These are phyloP conservation scores for Pontederia crassipes DNA, from an alignment of 176 grass and related monocot species.

Conservation along the genomic window DNA sequence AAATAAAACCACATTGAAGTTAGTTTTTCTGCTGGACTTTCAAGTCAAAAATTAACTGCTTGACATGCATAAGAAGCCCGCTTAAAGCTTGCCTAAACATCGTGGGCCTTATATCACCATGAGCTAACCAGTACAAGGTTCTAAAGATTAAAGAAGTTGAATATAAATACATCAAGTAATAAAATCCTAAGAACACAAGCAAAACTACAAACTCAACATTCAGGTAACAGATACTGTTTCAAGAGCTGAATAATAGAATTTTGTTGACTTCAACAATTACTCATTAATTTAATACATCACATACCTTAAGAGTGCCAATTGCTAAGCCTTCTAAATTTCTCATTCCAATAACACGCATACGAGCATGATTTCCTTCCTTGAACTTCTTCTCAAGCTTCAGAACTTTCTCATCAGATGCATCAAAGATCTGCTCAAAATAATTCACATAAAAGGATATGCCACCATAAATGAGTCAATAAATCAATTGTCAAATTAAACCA, in stretches of 20 bases:
- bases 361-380: constrained; percentile 57
- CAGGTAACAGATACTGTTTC: constrained; percentile 6
- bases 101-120: too few relatives aligned
- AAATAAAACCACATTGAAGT: too few relatives aligned
- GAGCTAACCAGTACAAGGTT: too few relatives aligned
- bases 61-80: too few relatives aligned
- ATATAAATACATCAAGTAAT: too few relatives aligned
- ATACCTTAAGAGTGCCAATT: constrained; percentile 67
- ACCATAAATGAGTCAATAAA: neutral
- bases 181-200: neutral
- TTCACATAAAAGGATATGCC: neutral
- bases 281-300: neutral
- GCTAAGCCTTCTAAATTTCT: constrained; percentile 90
- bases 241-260: constrained; percentile 7
- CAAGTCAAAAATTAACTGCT: too few relatives aligned
- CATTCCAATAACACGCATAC: constrained; percentile 70
- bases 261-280: neutral
- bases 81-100: too few relatives aligned
- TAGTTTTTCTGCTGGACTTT: too few relatives aligned
- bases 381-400: constrained; percentile 79
- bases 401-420: constrained; percentile 68
- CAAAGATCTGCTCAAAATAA: constrained; percentile 43
- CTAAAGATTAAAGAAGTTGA: too few relatives aligned
- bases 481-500: neutral
- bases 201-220: constrained; percentile 1